Evolutionary conservation across 2,329 filamentous ascomycete genomes (phyloP).

Genomic region (Phoma sp.): DNA sequence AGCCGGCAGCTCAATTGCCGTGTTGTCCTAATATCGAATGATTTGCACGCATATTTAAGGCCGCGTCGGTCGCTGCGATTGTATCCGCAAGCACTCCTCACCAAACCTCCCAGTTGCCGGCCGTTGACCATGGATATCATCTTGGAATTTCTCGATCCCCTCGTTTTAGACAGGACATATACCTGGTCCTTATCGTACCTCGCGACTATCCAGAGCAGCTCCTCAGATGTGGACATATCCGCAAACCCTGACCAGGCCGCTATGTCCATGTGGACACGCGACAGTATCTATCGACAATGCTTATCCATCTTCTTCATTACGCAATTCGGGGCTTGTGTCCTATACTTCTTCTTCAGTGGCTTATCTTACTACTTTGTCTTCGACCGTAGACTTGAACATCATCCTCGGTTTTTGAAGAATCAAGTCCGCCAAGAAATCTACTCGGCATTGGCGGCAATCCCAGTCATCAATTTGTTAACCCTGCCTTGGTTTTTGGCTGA

Average conservation of each 20-base stretch:
- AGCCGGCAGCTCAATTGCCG: too few relatives aligned
- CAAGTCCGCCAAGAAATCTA: slow-evolving; percentile 55
- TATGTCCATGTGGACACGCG: slow-evolving; percentile 22
- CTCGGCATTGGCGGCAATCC: slow-evolving; percentile 52
- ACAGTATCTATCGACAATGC: slow-evolving; percentile 27
- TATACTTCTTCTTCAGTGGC: slow-evolving; percentile 27
- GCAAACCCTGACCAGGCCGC: slow-evolving; percentile 8
- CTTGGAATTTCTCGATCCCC: slow-evolving; percentile 24
- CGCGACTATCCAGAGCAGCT: slow-evolving; percentile 13
- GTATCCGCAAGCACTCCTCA: slow-evolving; percentile 12
- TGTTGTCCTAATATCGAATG: too few relatives aligned
- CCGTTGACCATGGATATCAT: slow-evolving; percentile 22
- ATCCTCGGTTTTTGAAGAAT: slow-evolving; percentile 58
- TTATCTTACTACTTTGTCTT: slow-evolving; percentile 40
- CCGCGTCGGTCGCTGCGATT: slow-evolving; percentile 8
- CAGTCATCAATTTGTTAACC: slow-evolving; percentile 54
- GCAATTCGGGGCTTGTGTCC: slow-evolving; percentile 19
- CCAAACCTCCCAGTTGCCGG: background rate
- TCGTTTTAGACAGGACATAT: slow-evolving; percentile 24
- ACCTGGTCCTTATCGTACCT: slow-evolving; percentile 22
- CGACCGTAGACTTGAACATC: slow-evolving; percentile 54
- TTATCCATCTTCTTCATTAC: slow-evolving; percentile 23
- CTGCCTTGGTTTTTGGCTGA: slow-evolving; percentile 56
- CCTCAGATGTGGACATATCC: slow-evolving; percentile 13
- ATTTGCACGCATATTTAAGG: slow-evolving; percentile 16